phyloP scores from a whole-genome alignment of 202 grass and related monocot species.

The Panicum virgatum region DNA sequence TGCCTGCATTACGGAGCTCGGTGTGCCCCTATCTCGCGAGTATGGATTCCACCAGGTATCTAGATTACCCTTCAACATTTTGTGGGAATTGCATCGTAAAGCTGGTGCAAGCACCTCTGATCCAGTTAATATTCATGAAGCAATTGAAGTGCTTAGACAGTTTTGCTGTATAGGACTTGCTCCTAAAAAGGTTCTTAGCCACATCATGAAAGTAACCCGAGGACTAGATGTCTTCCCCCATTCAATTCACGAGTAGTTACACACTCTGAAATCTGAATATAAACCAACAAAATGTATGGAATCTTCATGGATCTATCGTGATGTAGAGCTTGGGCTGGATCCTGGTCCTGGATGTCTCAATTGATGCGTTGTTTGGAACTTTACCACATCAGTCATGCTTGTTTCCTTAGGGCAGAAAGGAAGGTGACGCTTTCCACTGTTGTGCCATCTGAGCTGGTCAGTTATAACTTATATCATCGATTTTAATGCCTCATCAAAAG shows the following conservation, averaged over 20 bases:
- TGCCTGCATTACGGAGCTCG: slow-evolving; percentile 94
- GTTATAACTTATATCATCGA: slow-evolving; percentile 16
- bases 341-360: slow-evolving; percentile 11
- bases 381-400: slow-evolving; percentile 35
- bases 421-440: slow-evolving; percentile 15
- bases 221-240: neutral
- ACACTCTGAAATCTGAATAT: slow-evolving; percentile 13
- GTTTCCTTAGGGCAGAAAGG: slow-evolving; percentile 35
- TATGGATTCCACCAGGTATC: slow-evolving; percentile 94
- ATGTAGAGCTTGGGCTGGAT: slow-evolving; percentile 33
- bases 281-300: neutral
- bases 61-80: slow-evolving; percentile 25
- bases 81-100: slow-evolving; percentile 20
- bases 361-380: slow-evolving; percentile 28
- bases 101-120: neutral
- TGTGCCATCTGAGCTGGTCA: slow-evolving; percentile 29
- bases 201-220: neutral
- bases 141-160: neutral
- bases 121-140: neutral
- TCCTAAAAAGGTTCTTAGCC: slow-evolving; percentile 24
- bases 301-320: slow-evolving; percentile 8
- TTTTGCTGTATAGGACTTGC: slow-evolving; percentile 6
- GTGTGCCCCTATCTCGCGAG: slow-evolving; percentile 79
- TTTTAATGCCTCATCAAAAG: slow-evolving; percentile 36
- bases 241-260: no score